Conservation (phyloP, 495 filamentous ascomycete species). For the Chlorociboria aeruginascens region DNA sequence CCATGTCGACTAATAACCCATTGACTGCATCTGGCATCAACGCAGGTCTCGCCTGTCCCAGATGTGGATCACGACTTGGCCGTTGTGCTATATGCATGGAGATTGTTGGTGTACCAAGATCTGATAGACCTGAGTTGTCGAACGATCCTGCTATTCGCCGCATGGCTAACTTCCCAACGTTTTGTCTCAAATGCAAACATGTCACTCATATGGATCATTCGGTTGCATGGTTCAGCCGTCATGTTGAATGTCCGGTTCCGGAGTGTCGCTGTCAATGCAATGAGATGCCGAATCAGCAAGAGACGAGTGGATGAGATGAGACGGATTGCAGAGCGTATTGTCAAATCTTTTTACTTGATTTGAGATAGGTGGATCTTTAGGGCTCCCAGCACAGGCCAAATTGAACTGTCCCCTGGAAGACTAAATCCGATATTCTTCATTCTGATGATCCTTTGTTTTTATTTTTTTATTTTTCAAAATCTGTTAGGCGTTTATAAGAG, state of each 20-base stretch:
- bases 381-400: not conserved
- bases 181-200: slow-evolving; percentile 84
- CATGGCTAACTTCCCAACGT: slow-evolving; percentile 49
- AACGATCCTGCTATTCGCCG: slow-evolving; percentile 35
- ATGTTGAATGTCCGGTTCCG: slow-evolving; percentile 75
- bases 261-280: slow-evolving; percentile 82
- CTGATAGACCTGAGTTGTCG: slow-evolving; percentile 43
- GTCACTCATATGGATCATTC: slow-evolving; percentile 85
- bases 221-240: slow-evolving; percentile 70
- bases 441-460: too few species aligned
- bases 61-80: slow-evolving; percentile 78
- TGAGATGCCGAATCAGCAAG: not conserved
- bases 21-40: slow-evolving; percentile 20
- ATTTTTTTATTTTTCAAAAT: too few species aligned
- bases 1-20: slow-evolving; percentile 6
- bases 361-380: not conserved
- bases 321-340: too few species aligned
- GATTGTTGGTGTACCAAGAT: slow-evolving; percentile 70
- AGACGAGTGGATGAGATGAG: not conserved
- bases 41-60: slow-evolving; percentile 58
- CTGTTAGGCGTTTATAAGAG: too few species aligned
- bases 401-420: too few species aligned
- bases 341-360: not conserved
- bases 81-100: slow-evolving; percentile 82
- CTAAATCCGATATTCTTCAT: too few species aligned